A percentile compares a stretch with the other conserved stretches of the same genome.
phyloP scores from a whole-genome alignment of 2,329 filamentous ascomycete genomes.

The Trichoderma asperellum region DNA sequence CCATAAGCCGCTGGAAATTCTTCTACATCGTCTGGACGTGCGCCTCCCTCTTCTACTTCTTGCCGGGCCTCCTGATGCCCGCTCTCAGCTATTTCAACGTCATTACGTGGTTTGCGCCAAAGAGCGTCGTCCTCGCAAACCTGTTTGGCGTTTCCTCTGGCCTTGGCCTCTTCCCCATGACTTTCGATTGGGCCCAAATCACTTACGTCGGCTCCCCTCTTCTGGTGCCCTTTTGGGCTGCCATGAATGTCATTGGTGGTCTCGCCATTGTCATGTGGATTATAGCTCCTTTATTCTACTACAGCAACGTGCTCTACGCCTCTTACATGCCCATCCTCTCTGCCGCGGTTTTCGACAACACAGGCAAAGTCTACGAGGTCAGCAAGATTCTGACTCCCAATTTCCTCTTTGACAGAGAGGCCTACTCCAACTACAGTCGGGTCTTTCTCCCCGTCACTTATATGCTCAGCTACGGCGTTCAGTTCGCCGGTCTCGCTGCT shows the following conservation, averaged over 20 bases:
- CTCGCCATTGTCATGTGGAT: slow-evolving; percentile 86
- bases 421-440: slow-evolving; percentile 79
- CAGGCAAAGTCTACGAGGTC: slow-evolving; percentile 78
- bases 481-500: slow-evolving; percentile 81
- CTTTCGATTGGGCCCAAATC: slow-evolving; percentile 91
- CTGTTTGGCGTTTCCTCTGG: slow-evolving; percentile 86
- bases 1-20: slow-evolving; percentile 79
- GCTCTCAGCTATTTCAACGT: slow-evolving; percentile 89
- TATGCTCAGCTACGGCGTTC: slow-evolving; percentile 81
- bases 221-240: slow-evolving; percentile 83
- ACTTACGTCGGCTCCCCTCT: slow-evolving; percentile 85
- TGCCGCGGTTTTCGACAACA: slow-evolving; percentile 83
- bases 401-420: slow-evolving; percentile 75
- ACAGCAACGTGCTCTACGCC: slow-evolving; percentile 76
- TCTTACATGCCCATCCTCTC: slow-evolving; percentile 88
- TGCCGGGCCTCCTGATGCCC: slow-evolving; percentile 80
- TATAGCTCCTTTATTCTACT: slow-evolving; percentile 78
- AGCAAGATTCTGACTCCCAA: slow-evolving; percentile 76
- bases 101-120: slow-evolving; percentile 84
- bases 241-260: slow-evolving; percentile 81
- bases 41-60: slow-evolving; percentile 81
- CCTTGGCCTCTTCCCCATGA: slow-evolving; percentile 80
- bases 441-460: slow-evolving; percentile 88
- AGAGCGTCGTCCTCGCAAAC: slow-evolving; percentile 84
- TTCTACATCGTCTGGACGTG: slow-evolving; percentile 74